phyloP scores from a whole-genome alignment of 495 filamentous ascomycete species.

The Annulohypoxylon bovei region DNA sequence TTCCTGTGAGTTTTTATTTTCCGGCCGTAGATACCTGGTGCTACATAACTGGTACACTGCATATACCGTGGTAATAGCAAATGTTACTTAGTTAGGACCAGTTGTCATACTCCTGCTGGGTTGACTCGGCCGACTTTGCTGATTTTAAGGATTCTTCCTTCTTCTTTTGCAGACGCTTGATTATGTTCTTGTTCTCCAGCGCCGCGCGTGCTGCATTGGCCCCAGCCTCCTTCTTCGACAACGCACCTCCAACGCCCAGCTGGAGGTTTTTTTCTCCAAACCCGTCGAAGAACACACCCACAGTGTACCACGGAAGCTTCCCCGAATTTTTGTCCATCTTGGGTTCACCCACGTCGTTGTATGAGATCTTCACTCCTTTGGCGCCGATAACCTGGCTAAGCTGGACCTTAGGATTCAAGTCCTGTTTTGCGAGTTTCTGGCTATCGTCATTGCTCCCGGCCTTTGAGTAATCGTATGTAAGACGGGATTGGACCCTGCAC shows the following conservation, averaged over 20 bases:
- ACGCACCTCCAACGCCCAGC: conserved; percentile 73
- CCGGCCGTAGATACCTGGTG: not conserved
- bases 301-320: conserved; percentile 66
- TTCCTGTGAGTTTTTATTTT: not conserved
- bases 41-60: not conserved
- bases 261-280: conserved; percentile 73
- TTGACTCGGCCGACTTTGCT: conserved; percentile 15
- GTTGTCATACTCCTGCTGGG: conserved; percentile 34
- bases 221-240: conserved; percentile 78
- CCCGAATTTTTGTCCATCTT: conserved; percentile 65
- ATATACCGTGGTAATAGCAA: not conserved
- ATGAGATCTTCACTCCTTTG: conserved; percentile 71
- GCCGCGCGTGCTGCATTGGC: conserved; percentile 74
- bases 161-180: conserved; percentile 63
- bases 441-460: not conserved
- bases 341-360: conserved; percentile 65
- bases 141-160: conserved; percentile 54
- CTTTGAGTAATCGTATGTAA: conserved; percentile 23
- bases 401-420: conserved; percentile 56
- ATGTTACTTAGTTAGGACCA: conserved; percentile 26
- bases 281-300: conserved; percentile 78
- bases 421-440: conserved; percentile 25
- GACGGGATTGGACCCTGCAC: conserved; percentile 19
- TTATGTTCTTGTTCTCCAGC: conserved; percentile 66
- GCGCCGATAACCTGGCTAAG: conserved; percentile 66